phyloP scores from a whole-genome alignment of 768 basidiomycete species.

The Lyophyllum decastes region DNA sequence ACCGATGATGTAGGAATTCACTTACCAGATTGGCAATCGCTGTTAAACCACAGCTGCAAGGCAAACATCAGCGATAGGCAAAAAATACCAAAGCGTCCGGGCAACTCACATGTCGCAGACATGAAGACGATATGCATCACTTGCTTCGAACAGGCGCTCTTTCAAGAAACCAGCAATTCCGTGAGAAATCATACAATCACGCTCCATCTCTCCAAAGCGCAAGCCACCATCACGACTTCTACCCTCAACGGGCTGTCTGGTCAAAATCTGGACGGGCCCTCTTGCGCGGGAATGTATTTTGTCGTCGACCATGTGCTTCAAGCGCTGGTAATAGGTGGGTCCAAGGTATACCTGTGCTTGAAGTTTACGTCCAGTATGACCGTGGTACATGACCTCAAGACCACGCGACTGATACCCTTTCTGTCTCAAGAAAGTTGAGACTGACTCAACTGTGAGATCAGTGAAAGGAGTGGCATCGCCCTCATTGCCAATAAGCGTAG shows the following conservation, averaged over 20 bases:
- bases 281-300: constrained; percentile 98
- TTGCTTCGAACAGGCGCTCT: constrained; percentile 93
- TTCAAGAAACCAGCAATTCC: constrained; percentile 98
- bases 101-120: constrained; percentile 90
- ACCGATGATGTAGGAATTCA: constrained; percentile 9
- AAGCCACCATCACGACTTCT: constrained; percentile 97
- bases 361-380: constrained; percentile 96
- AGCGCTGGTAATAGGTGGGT: constrained; percentile 97
- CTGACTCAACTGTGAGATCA: constrained; percentile 94
- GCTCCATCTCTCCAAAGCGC: constrained; percentile 99
- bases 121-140: constrained; percentile 90
- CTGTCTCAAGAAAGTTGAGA: constrained; percentile 87
- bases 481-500: constrained; percentile 94
- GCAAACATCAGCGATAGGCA: constrained; percentile 10
- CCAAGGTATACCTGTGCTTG: constrained; percentile 99
- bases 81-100: background rate
- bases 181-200: constrained; percentile 99
- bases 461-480: constrained; percentile 99
- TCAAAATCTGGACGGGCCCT: constrained; percentile 97
- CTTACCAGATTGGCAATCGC: constrained; percentile 94
- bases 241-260: constrained; percentile 97
- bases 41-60: constrained; percentile 83
- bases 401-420: constrained; percentile 98
- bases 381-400: constrained; percentile 98
- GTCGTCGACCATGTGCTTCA: constrained; percentile 99